These are phyloP conservation scores for Phaeolepiota aurea DNA, from an alignment of 768 basidiomycete genomes.

Conservation along the genomic window DNA sequence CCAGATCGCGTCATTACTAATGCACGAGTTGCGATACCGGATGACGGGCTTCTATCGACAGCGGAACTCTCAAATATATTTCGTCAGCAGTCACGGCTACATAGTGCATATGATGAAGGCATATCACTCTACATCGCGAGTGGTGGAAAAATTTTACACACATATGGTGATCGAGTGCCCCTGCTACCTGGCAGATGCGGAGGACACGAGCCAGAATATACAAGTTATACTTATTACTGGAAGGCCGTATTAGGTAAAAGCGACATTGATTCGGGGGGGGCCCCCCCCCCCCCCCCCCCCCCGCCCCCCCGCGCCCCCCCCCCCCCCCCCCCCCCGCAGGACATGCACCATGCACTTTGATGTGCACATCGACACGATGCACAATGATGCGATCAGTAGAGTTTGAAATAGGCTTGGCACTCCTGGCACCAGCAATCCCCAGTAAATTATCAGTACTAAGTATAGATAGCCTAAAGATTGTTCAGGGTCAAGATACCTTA, in stretches of 20 bases:
- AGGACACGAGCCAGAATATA: conserved; percentile 72
- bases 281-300: no score
- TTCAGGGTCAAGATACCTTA: no score
- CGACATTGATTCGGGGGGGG: no score
- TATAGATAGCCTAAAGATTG: no score
- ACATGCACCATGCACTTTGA: no score
- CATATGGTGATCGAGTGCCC: conserved; percentile 43
- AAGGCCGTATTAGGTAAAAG: conserved; percentile 71
- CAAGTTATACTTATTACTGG: conserved; percentile 87
- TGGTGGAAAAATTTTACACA: conserved; percentile 17
- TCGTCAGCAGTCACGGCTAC: conserved; percentile 23
- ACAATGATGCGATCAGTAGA: no score
- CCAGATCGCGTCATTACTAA: conserved; percentile 69
- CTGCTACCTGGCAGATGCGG: conserved; percentile 39
- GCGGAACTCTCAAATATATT: conserved; percentile 49
- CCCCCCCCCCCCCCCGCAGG: no score
- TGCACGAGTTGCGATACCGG: conserved; percentile 46
- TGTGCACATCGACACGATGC: no score
- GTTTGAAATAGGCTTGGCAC: no score
- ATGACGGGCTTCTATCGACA: conserved; percentile 64
- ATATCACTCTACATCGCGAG: conserved; percentile 15
- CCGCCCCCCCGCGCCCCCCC: no score
- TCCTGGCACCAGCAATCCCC: no score
- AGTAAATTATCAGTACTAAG: no score
- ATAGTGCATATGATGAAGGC: conserved; percentile 67